These are phyloP conservation scores for Hypoxylon sp. DNA, from an alignment of 2,329 filamentous ascomycete species.

Conservation along the genomic window DNA sequence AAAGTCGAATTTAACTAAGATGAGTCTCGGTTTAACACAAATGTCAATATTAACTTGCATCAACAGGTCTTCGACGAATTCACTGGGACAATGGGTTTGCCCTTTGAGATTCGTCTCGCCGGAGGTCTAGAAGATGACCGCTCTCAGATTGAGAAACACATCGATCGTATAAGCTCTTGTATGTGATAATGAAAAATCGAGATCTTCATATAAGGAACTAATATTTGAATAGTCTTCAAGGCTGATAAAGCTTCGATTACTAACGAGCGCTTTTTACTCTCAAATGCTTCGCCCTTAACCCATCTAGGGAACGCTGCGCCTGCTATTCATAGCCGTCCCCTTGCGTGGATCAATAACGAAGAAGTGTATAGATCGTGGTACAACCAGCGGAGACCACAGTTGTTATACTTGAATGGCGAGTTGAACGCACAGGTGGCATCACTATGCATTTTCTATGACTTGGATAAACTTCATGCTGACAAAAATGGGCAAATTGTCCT, in stretches of 20 bases:
- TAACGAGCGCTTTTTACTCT: slow-evolving; percentile 1
- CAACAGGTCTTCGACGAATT: slow-evolving; percentile 15
- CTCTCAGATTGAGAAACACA: slow-evolving; percentile 2
- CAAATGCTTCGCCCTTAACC: not conserved
- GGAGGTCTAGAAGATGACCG: not conserved
- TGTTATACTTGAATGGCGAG: slow-evolving; percentile 15
- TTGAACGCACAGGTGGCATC: slow-evolving; percentile 11
- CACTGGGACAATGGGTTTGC: slow-evolving; percentile 23
- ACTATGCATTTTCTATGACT: slow-evolving; percentile 19
- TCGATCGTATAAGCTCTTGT: slow-evolving; percentile 4
- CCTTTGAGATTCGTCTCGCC: slow-evolving; percentile 18
- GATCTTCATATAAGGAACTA: not conserved
- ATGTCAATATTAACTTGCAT: not conserved
- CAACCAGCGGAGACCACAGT: slow-evolving; percentile 16
- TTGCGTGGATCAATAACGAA: slow-evolving; percentile 24
- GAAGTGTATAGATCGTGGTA: slow-evolving; percentile 23
- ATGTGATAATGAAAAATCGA: not conserved
- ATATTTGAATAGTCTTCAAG: not conserved
- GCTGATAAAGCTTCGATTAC: not conserved
- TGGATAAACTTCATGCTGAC: slow-evolving; percentile 7
- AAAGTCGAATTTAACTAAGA: not conserved
- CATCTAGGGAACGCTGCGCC: not conserved
- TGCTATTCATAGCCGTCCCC: not conserved
- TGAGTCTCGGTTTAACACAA: not conserved
- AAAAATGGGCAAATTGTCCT: slow-evolving; percentile 18